Evolutionary conservation across 352 stramenopile genomes (phyloP).

Genomic region (Aphanomyces stellatus): DNA sequence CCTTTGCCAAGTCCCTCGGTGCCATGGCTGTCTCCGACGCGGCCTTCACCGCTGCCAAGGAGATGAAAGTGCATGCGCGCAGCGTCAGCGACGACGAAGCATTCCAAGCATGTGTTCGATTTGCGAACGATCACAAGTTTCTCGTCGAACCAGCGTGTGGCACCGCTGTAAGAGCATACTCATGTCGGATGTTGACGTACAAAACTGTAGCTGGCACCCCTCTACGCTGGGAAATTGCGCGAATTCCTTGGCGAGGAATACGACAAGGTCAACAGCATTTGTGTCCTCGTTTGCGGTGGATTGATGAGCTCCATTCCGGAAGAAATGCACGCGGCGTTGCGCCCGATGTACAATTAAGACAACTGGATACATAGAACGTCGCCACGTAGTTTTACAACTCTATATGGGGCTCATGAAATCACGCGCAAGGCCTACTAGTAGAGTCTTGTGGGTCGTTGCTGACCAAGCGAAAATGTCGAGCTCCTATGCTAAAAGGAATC

Average conservation of each 20-base stretch:
- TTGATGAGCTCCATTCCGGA: conserved; percentile 13
- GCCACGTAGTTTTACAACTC: no score
- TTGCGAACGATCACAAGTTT: conserved; percentile 61
- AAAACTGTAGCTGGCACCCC: conserved; percentile 1
- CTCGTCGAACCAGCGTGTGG: conserved; percentile 81
- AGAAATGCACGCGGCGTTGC: neutral
- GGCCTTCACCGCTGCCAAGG: conserved; percentile 32
- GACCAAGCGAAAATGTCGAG: no score
- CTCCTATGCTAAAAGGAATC: no score
- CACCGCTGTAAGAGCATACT: conserved; percentile 29
- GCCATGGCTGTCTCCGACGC: conserved; percentile 49
- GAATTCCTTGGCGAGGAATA: conserved; percentile 9
- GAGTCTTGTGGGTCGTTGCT: no score
- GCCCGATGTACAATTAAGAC: neutral
- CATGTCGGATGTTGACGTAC: neutral
- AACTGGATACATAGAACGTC: no score
- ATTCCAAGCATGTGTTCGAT: conserved; percentile 49
- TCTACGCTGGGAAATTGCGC: neutral
- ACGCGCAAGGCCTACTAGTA: no score
- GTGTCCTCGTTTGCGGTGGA: conserved; percentile 15
- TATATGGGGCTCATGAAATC: no score
- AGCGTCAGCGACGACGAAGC: conserved; percentile 65
- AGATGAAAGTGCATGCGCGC: conserved; percentile 25
- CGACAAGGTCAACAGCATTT: conserved; percentile 11
- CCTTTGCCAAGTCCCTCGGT: conserved; percentile 65